Evolutionary conservation across 1,284 basidiomycete species (phyloP).

Genomic region (Fomitopsis pinicola): DNA sequence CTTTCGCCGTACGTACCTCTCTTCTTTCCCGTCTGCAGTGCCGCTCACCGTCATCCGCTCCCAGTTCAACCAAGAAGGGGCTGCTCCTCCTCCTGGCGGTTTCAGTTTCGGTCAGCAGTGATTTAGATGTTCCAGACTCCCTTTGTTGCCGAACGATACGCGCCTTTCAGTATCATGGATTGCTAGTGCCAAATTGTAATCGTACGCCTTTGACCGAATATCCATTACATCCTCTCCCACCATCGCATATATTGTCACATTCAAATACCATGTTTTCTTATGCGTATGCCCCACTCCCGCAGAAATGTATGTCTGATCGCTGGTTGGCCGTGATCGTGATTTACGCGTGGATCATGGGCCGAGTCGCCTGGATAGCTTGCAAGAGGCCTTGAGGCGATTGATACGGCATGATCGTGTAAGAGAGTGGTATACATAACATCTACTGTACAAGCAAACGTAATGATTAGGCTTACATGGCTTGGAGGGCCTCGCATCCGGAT

Average conservation of each 20-base stretch:
- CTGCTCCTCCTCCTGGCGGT: constrained; percentile 88
- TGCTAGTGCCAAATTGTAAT: constrained; percentile 1
- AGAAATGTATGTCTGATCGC: neutral
- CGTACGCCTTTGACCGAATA: neutral
- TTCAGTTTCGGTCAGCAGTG: constrained; percentile 77
- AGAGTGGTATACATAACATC: no score
- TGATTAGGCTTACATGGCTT: no score
- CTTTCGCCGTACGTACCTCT: constrained; percentile 77
- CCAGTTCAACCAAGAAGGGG: constrained; percentile 78
- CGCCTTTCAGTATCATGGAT: neutral
- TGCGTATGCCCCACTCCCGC: neutral
- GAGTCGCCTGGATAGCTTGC: no score
- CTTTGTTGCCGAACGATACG: neutral
- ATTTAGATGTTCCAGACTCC: constrained; percentile 4
- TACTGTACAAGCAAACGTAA: no score
- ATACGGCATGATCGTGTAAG: no score
- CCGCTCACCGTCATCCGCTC: constrained; percentile 8
- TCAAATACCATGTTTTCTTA: constrained; percentile 1
- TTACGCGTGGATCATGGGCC: neutral
- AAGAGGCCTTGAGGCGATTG: no score
- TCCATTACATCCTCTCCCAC: neutral
- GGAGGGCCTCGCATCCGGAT: no score
- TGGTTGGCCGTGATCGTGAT: neutral
- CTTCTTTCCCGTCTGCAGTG: neutral
- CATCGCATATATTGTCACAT: neutral